phyloP scores from a whole-genome alignment of 2,329 filamentous ascomycete genomes.

The Dactylellina haptotyla region DNA sequence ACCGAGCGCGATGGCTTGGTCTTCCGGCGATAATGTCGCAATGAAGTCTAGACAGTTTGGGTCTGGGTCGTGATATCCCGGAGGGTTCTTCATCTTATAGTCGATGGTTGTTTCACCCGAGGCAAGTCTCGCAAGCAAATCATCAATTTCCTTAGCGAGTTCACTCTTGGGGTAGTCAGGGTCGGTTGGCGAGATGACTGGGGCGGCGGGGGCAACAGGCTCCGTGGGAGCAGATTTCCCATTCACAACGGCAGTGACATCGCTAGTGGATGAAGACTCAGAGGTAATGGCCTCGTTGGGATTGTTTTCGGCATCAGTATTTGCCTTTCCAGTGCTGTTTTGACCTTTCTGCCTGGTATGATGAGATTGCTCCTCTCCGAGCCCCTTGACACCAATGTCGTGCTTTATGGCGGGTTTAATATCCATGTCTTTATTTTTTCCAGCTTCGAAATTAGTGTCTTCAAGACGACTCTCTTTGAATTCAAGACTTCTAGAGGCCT shows the following conservation, averaged over 20 bases:
- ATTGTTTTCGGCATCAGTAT: too few relatives aligned
- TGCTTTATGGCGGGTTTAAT: neutral
- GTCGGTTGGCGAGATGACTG: neutral
- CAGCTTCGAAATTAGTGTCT: too few relatives aligned
- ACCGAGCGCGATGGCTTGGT: neutral
- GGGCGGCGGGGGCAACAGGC: neutral
- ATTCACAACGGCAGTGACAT: neutral
- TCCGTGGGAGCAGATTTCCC: neutral
- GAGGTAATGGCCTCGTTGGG: neutral
- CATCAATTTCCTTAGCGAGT: constrained; percentile 11
- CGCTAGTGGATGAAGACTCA: neutral
- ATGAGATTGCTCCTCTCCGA: neutral
- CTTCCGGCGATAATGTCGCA: neutral
- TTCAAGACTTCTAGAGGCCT: too few relatives aligned
- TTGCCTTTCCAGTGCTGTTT: too few relatives aligned
- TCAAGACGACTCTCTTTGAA: too few relatives aligned
- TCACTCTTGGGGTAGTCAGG: neutral
- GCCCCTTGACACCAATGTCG: neutral
- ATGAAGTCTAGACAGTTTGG: constrained; percentile 32
- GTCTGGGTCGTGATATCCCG: constrained; percentile 29
- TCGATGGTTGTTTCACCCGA: constrained; percentile 27
- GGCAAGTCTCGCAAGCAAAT: constrained; percentile 7
- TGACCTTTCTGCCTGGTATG: too few relatives aligned
- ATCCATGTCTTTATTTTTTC: too few relatives aligned
- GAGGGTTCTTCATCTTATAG: constrained; percentile 35